These are phyloP conservation scores for Schizochytrium sp. DNA, from an alignment of 108 stramenopile species.

Conservation along the genomic window DNA sequence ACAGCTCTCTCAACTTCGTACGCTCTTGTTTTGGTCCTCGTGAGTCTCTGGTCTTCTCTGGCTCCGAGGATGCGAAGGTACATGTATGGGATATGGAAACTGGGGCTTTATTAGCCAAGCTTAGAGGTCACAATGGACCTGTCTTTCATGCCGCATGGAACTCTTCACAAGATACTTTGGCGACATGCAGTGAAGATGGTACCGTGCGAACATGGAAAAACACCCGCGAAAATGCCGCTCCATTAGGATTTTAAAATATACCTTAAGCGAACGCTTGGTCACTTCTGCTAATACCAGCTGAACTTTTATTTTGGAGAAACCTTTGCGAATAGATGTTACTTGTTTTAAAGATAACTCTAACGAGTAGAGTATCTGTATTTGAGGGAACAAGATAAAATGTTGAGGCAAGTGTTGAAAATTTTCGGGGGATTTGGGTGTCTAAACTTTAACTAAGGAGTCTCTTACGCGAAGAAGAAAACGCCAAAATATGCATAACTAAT, in stretches of 20 bases:
- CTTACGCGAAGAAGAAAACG: no score
- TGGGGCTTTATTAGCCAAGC: constrained; percentile 32
- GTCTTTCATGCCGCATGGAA: constrained; percentile 56
- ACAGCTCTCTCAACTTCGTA: constrained; percentile 55
- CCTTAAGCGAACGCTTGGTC: no score
- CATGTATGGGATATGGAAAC: constrained; percentile 53
- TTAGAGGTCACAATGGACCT: constrained; percentile 27
- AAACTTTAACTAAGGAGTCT: no score
- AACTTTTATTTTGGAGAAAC: no score
- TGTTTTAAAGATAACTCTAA: no score
- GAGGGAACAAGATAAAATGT: no score
- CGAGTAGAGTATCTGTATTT: no score
- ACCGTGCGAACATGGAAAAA: constrained; percentile 48
- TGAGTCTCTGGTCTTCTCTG: constrained; percentile 39
- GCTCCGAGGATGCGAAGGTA: constrained; percentile 41
- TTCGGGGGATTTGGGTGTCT: no score
- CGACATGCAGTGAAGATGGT: constrained; percentile 38
- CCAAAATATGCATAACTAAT: no score
- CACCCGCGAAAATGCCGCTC: background rate
- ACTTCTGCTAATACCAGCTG: no score
- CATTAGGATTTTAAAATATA: background rate
- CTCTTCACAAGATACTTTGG: constrained; percentile 12
- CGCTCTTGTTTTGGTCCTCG: constrained; percentile 37
- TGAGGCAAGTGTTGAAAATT: no score
- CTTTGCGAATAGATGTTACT: no score